Evolutionary conservation across 257 asterid species (phyloP).

Genomic region (Coffea eugenioides): DNA sequence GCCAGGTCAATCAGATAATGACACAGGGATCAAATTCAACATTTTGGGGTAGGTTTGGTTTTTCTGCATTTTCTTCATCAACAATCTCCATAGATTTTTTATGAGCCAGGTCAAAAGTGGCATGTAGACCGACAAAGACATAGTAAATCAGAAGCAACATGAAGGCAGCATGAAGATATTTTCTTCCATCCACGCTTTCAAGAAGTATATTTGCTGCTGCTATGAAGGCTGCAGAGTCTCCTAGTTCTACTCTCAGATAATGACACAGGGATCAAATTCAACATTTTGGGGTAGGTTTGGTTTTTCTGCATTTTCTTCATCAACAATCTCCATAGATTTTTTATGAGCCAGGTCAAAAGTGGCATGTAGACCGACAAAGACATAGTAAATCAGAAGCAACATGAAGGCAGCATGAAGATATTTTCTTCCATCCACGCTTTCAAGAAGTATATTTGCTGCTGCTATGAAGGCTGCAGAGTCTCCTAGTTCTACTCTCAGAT

Average conservation of each 20-base stretch:
- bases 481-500: slow-evolving; percentile 36
- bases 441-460: slow-evolving; percentile 38
- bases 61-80: no score
- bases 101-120: slow-evolving; percentile 22
- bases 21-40: no score
- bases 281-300: no score
- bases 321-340: no score
- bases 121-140: slow-evolving; percentile 31
- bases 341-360: slow-evolving; percentile 17
- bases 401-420: slow-evolving; percentile 18
- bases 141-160: slow-evolving; percentile 27
- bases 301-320: no score
- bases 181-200: slow-evolving; percentile 20
- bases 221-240: slow-evolving; percentile 32
- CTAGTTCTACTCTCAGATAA: slow-evolving; percentile 36
- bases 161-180: slow-evolving; percentile 22
- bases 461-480: slow-evolving; percentile 35
- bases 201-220: slow-evolving; percentile 40
- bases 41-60: no score
- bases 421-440: slow-evolving; percentile 20
- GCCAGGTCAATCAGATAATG: not conserved
- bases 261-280: no score
- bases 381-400: slow-evolving; percentile 26
- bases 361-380: slow-evolving; percentile 34
- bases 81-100: no score